Base-by-base conservation (phyloP, 2,329 filamentous ascomycete genomes). In the Colletotrichum lupini region DNA sequence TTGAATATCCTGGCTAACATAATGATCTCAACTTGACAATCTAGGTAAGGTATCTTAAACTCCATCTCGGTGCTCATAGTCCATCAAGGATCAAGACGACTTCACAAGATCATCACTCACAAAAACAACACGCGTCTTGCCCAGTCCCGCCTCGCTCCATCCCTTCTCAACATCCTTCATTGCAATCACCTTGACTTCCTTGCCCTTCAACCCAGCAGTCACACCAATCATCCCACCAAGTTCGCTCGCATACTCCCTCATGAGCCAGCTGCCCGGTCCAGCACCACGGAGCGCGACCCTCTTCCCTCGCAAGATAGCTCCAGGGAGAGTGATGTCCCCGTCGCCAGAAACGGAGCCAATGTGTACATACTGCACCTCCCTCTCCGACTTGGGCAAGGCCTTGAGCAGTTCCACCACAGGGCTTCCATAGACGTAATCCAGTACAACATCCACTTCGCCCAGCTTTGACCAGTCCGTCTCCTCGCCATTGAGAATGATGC, bases 391-490 rank as follows among this genome's bases (percentile, higher is more conserved):
- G 32, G 70, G 67, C 22, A 89, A 76, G 4, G 82, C 82, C 5
- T 78, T 76, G 8, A 90, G 80, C 11, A 87, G 78, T 5, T 83
- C 82, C 12, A 82, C 75, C 0, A 84, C 79, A 19, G 85, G 81
- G 0, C 83, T 80, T 0, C 89, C 89, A 78, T 88, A 90, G 8
- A 91, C 80, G 76, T 90, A 91, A 76, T 91, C 89, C 1, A 91
- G 80, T 4, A 91, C 83, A 3, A 91, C 82, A 73, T 91, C 88
- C 37, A 85, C 85, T 46, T 85, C 83, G 1, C 82, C 84, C 0
- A 86, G 80, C 9, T 79, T 78, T 2, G 83, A 82, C 73, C 87
- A 88, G 74, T 90, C 88, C 1, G 82, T 83, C 49, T 86, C 81
- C 3, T 78, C 76, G 1, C 82, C 75, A 1, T 81, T 74, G 11